Evolutionary conservation across 164 flowering plant genomes (phyloP), one percentile per base, ranked within the genome.

Genomic region (Nymphaea colorata): DNA sequence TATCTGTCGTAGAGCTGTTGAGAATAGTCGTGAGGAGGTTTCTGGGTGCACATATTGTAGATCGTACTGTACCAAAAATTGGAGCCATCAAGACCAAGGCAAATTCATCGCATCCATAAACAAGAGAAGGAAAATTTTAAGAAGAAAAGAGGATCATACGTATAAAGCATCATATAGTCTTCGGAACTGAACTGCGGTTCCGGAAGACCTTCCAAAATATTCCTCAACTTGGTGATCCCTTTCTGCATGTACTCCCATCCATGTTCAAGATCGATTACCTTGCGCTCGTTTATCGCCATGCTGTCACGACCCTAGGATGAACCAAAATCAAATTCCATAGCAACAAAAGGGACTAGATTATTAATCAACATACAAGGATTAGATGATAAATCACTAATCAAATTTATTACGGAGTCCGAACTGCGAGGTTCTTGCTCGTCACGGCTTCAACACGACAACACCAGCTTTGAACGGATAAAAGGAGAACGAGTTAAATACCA

Each of bases 31-130:
- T 88, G 87, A 3, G 96, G 95, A 3, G 96, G 90, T 72, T 92
- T 90, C 66, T 92, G 98, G 5, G 93, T 90, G 65, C 98, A 93
- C 98, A 93, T 88, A 70, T 90, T 88, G 64, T 89, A 89, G 18
- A 89, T 91, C 43, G 98, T 91, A 59, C 98, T 93, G 82, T 59
- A 68, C 25, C 55, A 66, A 59, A 47, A 51, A 57, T 67, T 6
- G 68, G 74, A 45, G 61, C 55, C 36, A 25, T 25, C 36, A 25
- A 25, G 36, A 25, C 36, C 0, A 25, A 25, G 36, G 36, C 36
- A 25, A 25, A 25, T 25, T 25, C 36, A 25, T 25, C 36, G 36
- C 36, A 25, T 25, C 36, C 36, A 25, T 25, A 0, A 25, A 25
- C 36, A 25, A 25, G 36, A 25, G 36, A 25, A 25, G 1, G 36